These are phyloP conservation scores for Leccinum incarnatum DNA, from an alignment of 768 basidiomycete species.

Conservation along the genomic window DNA sequence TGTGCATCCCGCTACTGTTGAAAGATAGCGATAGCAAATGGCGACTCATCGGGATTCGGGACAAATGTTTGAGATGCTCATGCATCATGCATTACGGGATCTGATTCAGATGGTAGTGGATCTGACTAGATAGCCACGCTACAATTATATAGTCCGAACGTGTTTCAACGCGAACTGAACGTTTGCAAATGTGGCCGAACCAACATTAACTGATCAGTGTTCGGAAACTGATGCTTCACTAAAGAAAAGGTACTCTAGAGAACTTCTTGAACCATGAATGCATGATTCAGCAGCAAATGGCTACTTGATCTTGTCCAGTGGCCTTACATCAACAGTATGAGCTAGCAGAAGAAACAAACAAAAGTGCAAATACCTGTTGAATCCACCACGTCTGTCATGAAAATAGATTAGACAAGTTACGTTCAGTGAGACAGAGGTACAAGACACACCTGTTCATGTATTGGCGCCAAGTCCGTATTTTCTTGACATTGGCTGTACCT, in stretches of 20 bases:
- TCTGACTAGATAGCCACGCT: not conserved
- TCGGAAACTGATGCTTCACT: not conserved
- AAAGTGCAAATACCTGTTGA: conserved; percentile 59
- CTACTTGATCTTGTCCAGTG: conserved; percentile 94
- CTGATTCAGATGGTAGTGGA: not conserved
- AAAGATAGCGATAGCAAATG: not conserved
- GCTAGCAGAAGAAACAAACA: not conserved
- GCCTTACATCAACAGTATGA: conserved; percentile 46
- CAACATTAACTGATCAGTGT: not conserved
- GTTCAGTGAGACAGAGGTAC: conserved; percentile 1
- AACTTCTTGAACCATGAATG: not conserved
- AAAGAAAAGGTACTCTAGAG: not conserved
- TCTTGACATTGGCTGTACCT: conserved; percentile 64
- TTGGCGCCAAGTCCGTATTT: conserved; percentile 90
- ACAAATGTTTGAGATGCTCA: not conserved
- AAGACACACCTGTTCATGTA: conserved; percentile 90
- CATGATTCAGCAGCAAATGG: not conserved
- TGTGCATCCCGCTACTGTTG: too few relatives aligned
- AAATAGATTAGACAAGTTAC: conserved; percentile 14
- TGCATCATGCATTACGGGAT: not conserved
- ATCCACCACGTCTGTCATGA: conserved; percentile 67
- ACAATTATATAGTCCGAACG: not conserved
- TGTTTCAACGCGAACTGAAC: not conserved
- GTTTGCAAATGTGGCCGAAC: not conserved
- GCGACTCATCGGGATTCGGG: too few relatives aligned